These are phyloP conservation scores for Pythium apleroticum DNA, from an alignment of 352 stramenopile species.

Conservation along the genomic window DNA sequence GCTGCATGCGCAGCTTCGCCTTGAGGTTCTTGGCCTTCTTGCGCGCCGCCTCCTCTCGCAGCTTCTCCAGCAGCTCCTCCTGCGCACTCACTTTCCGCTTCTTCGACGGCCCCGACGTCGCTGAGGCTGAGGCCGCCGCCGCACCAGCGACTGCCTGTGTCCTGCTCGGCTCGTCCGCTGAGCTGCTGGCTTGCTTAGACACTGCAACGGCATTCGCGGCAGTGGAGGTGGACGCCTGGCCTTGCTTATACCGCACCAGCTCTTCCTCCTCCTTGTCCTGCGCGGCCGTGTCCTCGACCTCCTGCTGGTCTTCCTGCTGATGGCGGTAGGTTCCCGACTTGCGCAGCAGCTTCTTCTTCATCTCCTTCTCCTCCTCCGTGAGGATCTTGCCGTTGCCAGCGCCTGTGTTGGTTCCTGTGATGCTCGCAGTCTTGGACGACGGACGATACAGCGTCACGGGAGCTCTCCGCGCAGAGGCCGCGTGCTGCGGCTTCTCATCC, in stretches of 20 bases:
- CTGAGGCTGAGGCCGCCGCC: background rate
- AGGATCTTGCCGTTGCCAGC: conserved; percentile 30
- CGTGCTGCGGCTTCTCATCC: conserved; percentile 14
- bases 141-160: background rate
- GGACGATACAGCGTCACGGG: conserved; percentile 63
- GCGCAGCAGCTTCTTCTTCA: conserved; percentile 71
- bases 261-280: conserved; percentile 64
- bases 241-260: conserved; percentile 44
- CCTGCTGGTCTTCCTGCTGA: conserved; percentile 38
- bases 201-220: background rate
- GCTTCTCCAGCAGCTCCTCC: conserved; percentile 64
- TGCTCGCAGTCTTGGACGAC: conserved; percentile 23
- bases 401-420: conserved; percentile 32
- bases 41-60: conserved; percentile 58
- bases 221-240: background rate
- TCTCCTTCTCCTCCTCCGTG: conserved; percentile 65
- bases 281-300: conserved; percentile 30
- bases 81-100: conserved; percentile 73
- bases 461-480: conserved; percentile 1
- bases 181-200: background rate
- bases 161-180: background rate
- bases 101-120: conserved; percentile 24
- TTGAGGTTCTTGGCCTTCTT: conserved; percentile 82
- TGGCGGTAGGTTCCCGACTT: conserved; percentile 41
- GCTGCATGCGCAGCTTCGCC: conserved; percentile 66